Evolutionary conservation across 106 monocot genomes (phyloP).

Genomic region (Triglochin maritima): DNA sequence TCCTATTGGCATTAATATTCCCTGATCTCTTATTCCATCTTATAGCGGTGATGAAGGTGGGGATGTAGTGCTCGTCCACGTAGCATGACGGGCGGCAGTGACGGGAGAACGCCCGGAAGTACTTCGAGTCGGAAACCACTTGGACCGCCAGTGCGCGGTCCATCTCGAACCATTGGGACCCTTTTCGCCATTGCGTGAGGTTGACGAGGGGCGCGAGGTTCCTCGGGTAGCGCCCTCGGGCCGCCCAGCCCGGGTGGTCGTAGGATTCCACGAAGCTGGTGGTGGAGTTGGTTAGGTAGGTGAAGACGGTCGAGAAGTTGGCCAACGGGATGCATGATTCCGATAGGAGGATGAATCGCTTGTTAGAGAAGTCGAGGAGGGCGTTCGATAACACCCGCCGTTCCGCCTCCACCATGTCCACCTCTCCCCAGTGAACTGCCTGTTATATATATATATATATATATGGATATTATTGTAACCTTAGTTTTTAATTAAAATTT

Average conservation of each 20-base stretch:
- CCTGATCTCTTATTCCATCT: not conserved
- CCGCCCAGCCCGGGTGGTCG: constrained; percentile 8
- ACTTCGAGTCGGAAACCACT: constrained; percentile 9
- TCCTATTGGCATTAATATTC: constrained; percentile 53
- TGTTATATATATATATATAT: too few relatives aligned
- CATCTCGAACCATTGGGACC: constrained; percentile 25
- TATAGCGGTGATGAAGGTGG: constrained; percentile 31
- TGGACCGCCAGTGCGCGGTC: constrained; percentile 7
- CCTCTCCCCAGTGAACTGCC: constrained; percentile 14
- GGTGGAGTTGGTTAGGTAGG: constrained; percentile 16
- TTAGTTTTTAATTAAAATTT: too few relatives aligned
- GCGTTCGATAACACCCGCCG: constrained; percentile 20
- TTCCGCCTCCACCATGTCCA: constrained; percentile 22
- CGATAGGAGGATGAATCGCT: constrained; percentile 24
- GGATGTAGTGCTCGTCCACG: constrained; percentile 75
- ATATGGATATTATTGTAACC: not conserved
- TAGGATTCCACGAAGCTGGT: constrained; percentile 15
- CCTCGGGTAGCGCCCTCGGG: constrained; percentile 13
- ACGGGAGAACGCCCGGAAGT: constrained; percentile 35
- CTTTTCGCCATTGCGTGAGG: constrained; percentile 15
- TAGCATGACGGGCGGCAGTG: constrained; percentile 39
- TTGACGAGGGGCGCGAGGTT: constrained; percentile 5
- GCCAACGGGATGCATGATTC: constrained; percentile 22
- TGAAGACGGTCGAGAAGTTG: constrained; percentile 13
- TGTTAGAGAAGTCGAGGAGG: constrained; percentile 16